Percentiles rank a stretch among this genome's conserved stretches.
phyloP scores from a whole-genome alignment of 257 asterid genomes.

The Verbena officinalis region DNA sequence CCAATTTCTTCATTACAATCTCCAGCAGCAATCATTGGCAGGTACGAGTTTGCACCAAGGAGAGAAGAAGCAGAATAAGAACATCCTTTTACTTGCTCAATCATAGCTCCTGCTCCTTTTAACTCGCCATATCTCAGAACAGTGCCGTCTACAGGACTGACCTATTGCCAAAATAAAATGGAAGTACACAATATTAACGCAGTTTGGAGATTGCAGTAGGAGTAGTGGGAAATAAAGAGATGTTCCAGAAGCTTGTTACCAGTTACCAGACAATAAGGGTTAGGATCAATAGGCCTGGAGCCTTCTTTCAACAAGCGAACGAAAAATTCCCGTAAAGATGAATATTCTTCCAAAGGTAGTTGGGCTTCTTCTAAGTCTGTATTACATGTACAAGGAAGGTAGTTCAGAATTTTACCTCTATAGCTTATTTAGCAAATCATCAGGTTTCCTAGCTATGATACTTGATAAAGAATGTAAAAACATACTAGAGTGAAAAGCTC shows the following conservation, averaged over 20 bases:
- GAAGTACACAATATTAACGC: constrained; percentile 16
- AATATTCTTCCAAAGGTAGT: constrained; percentile 86
- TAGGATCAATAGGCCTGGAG: constrained; percentile 71
- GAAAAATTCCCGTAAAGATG: constrained; percentile 74
- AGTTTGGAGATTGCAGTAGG: constrained; percentile 22
- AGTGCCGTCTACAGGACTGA: constrained; percentile 96
- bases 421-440: constrained; percentile 18
- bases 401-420: constrained; percentile 15
- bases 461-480: constrained; percentile 20
- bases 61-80: constrained; percentile 85
- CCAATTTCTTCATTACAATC: constrained; percentile 43
- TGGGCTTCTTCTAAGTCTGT: constrained; percentile 85
- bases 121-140: constrained; percentile 83
- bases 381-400: constrained; percentile 22
- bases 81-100: constrained; percentile 96
- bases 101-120: constrained; percentile 82
- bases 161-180: constrained; percentile 50
- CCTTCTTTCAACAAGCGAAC: constrained; percentile 84
- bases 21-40: constrained; percentile 54
- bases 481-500: constrained; percentile 95
- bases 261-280: constrained; percentile 92
- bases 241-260: constrained; percentile 63
- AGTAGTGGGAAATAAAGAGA: constrained; percentile 22
- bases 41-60: constrained; percentile 74
- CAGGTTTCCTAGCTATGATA: not conserved